These are phyloP conservation scores for Dysphania ambrosioides DNA, from an alignment of 148 eudicot genomes.

Conservation along the genomic window DNA sequence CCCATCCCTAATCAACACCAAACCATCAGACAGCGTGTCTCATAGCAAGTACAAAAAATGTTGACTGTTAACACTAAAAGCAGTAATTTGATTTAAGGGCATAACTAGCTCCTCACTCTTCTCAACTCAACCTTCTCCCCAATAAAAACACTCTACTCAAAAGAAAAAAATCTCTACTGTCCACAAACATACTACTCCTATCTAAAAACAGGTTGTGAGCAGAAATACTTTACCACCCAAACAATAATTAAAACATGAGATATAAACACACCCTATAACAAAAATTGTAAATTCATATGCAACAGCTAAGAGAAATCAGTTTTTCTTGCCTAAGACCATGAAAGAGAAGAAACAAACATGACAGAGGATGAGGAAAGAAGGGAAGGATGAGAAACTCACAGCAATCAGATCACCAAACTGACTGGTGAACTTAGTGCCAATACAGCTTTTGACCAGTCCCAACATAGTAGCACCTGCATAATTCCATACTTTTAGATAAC, in stretches of 20 bases:
- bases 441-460: constrained; percentile 83
- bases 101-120: too few relatives aligned
- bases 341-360: too few relatives aligned
- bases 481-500: neutral
- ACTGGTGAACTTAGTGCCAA: constrained; percentile 91
- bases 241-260: neutral
- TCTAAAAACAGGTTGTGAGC: neutral
- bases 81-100: too few relatives aligned
- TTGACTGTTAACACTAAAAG: too few relatives aligned
- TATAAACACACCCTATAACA: neutral
- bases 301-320: neutral
- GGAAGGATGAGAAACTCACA: constrained; percentile 58
- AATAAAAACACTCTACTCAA: too few relatives aligned
- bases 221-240: neutral
- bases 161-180: too few relatives aligned
- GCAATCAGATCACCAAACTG: constrained; percentile 94
- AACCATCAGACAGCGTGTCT: too few relatives aligned
- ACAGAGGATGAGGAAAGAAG: too few relatives aligned
- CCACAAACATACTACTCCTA: too few relatives aligned
- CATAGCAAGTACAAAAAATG: too few relatives aligned
- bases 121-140: too few relatives aligned
- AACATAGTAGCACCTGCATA: constrained; percentile 67
- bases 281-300: neutral
- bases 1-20: too few relatives aligned
- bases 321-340: neutral